Percentiles rank a stretch among this genome's conserved stretches.
Conservation (phyloP, 78 protist species). For the Chrysochromulina parva region DNA sequence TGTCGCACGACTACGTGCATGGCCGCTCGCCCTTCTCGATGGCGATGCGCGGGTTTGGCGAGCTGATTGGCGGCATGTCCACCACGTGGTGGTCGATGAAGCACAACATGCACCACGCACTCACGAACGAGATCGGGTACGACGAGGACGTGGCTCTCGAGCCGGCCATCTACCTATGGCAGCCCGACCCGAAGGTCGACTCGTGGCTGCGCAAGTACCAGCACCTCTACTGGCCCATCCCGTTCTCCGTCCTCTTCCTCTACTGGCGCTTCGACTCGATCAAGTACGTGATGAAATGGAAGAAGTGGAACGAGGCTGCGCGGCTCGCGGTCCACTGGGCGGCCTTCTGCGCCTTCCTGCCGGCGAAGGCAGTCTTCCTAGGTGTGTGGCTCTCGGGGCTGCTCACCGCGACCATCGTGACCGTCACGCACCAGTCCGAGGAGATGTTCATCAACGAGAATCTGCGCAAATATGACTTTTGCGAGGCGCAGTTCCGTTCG, state of each 20-base stretch:
- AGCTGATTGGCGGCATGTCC: slow-evolving; percentile 2
- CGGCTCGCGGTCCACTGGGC: slow-evolving; percentile 9
- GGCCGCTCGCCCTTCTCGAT: background rate
- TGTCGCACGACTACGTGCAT: slow-evolving; percentile 50
- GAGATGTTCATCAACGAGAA: background rate
- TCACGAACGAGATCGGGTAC: slow-evolving; percentile 27
- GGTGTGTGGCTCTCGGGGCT: background rate
- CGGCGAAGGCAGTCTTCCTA: background rate
- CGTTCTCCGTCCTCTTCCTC: background rate
- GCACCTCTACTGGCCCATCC: background rate
- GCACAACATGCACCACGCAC: slow-evolving; percentile 44
- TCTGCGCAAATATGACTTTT: slow-evolving; percentile 15
- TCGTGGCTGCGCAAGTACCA: background rate
- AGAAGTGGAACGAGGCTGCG: slow-evolving; percentile 7
- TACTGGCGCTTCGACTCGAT: background rate
- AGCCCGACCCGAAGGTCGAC: background rate
- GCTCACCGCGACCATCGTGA: slow-evolving; percentile 4
- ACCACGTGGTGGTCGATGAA: slow-evolving; percentile 38
- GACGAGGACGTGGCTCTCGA: slow-evolving; percentile 10
- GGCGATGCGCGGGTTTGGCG: background rate
- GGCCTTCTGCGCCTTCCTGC: background rate
- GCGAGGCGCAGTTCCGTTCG: slow-evolving; percentile 23
- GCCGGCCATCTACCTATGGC: background rate
- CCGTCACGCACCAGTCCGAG: slow-evolving; percentile 20
- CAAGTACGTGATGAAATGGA: background rate